Base-by-base conservation (phyloP, 1,284 basidiomycete species). In the Apiotrichum akiyoshidainum region DNA sequence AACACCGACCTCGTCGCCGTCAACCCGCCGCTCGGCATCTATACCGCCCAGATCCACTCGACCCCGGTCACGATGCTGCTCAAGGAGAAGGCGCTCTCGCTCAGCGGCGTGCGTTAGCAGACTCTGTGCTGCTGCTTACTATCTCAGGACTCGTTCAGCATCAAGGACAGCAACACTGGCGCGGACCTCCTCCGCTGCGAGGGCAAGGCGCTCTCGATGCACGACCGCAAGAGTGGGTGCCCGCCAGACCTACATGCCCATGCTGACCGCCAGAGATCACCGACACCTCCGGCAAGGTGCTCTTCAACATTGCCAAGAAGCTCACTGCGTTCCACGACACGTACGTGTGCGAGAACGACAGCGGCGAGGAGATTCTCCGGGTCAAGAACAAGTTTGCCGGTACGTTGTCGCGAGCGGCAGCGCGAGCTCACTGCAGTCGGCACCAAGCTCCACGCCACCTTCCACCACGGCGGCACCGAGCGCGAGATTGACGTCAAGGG, bases 1-100 rank as follows among this genome's bases (percentile, higher is more conserved):
- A 31, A 31, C 26, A 31, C 3, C 34, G 47, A 48, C n/a, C 62
- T 77, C 11, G 52, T 50, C 14, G 72, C 75, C 11, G 68, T 75
- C 57, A 61, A 66, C 51, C 75, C 75, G 13, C 72, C 73, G 7
- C 46, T 77, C 4, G 75, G 72, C 22, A 60, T 76, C 11, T 61
- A 68, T 54, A 64, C 68, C 0, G 33, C 67, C 40, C 75, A 63
- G 64, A 49, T 54, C 50, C 65, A 66, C n/a, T 60, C 65, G 10
- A 55, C 59, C 17, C 71, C 72, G 5, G 70, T 69, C 0, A 73
- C 71, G 0, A 64, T 79, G 26, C 67, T 75, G 2, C 60, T 77
- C 45, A 74, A 71, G 49, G 77, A 78, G 59, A 69, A 70, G 52
- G 68, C 67, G 17, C 72, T 77, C 65, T 66, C 69, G 1, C 71